Percentiles rank a stretch among this genome's conserved stretches.
These are phyloP conservation scores for Canavalia ensiformis DNA, from an alignment of 306 rosid genomes.

Conservation along the genomic window DNA sequence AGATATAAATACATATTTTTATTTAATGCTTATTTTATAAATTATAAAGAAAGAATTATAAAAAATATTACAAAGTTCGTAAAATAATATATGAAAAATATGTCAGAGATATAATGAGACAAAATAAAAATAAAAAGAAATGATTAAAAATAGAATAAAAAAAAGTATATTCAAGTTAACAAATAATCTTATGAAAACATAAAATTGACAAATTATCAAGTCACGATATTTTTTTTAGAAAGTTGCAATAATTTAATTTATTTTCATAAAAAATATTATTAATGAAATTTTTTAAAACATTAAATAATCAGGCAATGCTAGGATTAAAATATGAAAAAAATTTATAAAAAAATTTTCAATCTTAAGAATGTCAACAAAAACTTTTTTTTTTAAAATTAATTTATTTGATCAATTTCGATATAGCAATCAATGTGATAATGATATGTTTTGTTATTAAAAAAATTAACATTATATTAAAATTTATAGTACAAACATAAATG, in stretches of 20 bases:
- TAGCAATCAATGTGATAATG: background rate
- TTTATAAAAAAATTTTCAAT: background rate
- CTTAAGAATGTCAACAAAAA: background rate
- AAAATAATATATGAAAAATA: too few relatives aligned
- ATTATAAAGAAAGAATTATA: too few relatives aligned
- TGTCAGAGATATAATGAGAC: too few relatives aligned
- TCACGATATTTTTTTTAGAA: background rate
- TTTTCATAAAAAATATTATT: background rate
- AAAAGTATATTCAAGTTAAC: too few relatives aligned
- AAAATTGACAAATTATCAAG: background rate
- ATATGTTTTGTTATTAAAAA: background rate
- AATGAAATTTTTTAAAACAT: background rate
- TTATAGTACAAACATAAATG: too few relatives aligned
- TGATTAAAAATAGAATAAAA: too few relatives aligned
- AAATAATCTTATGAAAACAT: background rate
- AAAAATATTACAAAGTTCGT: too few relatives aligned
- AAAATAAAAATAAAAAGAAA: too few relatives aligned
- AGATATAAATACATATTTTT: too few relatives aligned
- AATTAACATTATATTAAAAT: too few relatives aligned
- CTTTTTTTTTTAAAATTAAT: background rate
- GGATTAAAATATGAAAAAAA: background rate
- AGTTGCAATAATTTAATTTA: background rate
- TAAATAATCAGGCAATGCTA: background rate
- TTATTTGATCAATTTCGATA: background rate
- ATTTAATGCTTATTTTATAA: too few relatives aligned